A percentile compares a stretch with the other conserved stretches of the same genome.
Conservation (phyloP, 2,329 filamentous ascomycete species). For the Calcarisporium arbuscula region DNA sequence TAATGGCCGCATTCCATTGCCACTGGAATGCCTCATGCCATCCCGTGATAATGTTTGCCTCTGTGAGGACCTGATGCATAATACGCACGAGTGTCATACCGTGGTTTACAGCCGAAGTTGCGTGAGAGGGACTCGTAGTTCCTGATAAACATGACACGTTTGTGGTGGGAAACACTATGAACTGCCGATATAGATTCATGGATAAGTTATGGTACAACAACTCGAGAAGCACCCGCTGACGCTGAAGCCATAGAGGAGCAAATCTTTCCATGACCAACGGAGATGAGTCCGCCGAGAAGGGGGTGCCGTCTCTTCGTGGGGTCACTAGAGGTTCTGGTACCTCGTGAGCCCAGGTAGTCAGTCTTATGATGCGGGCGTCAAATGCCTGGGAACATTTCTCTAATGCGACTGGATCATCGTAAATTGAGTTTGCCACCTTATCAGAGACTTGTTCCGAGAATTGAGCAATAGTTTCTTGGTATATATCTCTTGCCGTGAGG, state of each 20-base stretch:
- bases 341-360: slow-evolving; percentile 15
- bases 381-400: slow-evolving; percentile 13
- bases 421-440: no score
- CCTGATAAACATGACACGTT: no score
- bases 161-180: slow-evolving; percentile 34
- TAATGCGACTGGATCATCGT: slow-evolving; percentile 13
- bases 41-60: slow-evolving; percentile 17
- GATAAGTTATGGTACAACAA: slow-evolving; percentile 32
- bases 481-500: slow-evolving; percentile 15
- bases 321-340: slow-evolving; percentile 31
- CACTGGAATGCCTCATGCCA: slow-evolving; percentile 20
- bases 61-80: slow-evolving; percentile 15
- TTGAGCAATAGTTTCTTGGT: no score
- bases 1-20: slow-evolving; percentile 24
- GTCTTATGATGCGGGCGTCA: slow-evolving; percentile 14
- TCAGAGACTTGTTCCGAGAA: no score
- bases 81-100: slow-evolving; percentile 16
- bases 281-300: no score
- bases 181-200: slow-evolving; percentile 31
- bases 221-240: slow-evolving; percentile 32
- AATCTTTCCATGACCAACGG: slow-evolving; percentile 17
- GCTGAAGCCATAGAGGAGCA: slow-evolving; percentile 34
- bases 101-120: slow-evolving; percentile 17
- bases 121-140: no score
- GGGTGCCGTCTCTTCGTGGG: slow-evolving; percentile 21